A percentile compares a stretch with the other conserved stretches of the same genome.
Evolutionary conservation across 2,329 filamentous ascomycete species (phyloP).

Genomic region (Alternaria burnsii): DNA sequence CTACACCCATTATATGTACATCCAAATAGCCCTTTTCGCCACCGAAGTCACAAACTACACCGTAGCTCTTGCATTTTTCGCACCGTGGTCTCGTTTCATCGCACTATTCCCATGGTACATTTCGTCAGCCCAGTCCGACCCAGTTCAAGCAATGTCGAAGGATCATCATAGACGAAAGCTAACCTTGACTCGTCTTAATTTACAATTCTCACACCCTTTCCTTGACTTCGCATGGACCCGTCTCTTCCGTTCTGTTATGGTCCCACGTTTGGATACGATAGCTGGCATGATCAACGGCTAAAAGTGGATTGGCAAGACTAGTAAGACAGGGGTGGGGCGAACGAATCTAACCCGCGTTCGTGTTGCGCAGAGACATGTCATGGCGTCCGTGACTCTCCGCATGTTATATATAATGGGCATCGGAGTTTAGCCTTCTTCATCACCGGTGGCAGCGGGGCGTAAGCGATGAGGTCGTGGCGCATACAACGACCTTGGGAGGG

Average conservation of each 20-base stretch:
- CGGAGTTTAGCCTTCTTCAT: conserved; percentile 4
- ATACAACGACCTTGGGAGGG: not conserved
- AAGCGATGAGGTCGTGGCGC: not conserved
- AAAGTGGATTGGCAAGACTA: not conserved
- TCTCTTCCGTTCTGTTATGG: conserved; percentile 29
- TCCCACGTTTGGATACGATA: conserved; percentile 12
- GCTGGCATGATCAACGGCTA: conserved; percentile 24
- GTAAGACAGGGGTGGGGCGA: not conserved
- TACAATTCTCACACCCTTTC: conserved; percentile 65
- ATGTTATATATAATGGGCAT: not conserved
- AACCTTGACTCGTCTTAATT: conserved; percentile 63
- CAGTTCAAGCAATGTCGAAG: not conserved
- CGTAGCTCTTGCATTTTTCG: conserved; percentile 57
- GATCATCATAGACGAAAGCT: conserved; percentile 16
- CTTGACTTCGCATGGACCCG: conserved; percentile 62
- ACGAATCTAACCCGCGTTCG: not conserved
- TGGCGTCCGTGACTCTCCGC: not conserved
- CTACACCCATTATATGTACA: not conserved
- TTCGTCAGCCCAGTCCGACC: not conserved
- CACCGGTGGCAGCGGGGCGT: not conserved
- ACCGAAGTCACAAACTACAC: conserved; percentile 58
- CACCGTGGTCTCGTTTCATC: conserved; percentile 63
- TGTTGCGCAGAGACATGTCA: not conserved
- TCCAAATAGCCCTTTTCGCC: not conserved
- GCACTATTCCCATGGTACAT: conserved; percentile 54